Evolutionary conservation across 2,329 filamentous ascomycete species (phyloP), one percentile per base, ranked within the genome.

Genomic region (Teratosphaeria pseudoeucalypti): DNA sequence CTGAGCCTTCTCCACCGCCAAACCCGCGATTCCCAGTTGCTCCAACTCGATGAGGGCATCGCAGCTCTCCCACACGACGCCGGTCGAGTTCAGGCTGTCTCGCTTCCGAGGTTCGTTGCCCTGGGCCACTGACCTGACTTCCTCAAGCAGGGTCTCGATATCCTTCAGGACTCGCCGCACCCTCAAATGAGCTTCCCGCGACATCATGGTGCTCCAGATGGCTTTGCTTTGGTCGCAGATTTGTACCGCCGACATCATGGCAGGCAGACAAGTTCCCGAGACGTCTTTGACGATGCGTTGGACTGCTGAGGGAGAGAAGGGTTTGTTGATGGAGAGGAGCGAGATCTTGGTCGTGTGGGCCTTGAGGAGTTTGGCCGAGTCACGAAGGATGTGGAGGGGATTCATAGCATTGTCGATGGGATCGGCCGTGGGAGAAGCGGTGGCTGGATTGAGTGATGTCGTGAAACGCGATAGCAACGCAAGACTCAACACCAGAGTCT

Each of bases 341-440:
- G 89, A 92, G 29, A 96, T 80, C 63, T 95, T 96, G 6, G 91
- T 96, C 1, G 86, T 83, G 70, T 96, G 90, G 0, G 91, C 89
- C 71, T 84, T 86, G 61, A 96, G 83, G 5, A 95, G 79, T 29
- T 81, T 82, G 0, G 89, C 83, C 0, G 88, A 82, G 67, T 92
- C 87, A 66, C 83, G 82, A 37, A 92, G 84, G 60, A 92, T 80
- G 14, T 84, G 76, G 27, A 96, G 81, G 10, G 85, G 79, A 63
- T 87, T 69, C 3, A 70, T 71, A 74, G 70, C 65, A 69, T 74
- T 58, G 62, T 66, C 55, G 65, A 73, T 60, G 9, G 62, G 62
- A 6, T 62, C 52, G 19, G 62, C 12, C 12, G 65, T 54, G 11
- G 65, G 49, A 29, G 66, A 57, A 29, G 67, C n/a, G 29, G 19